Conservation (phyloP, 805 yeast genomes). For the Tetrapisispora pingtungensis region DNA sequence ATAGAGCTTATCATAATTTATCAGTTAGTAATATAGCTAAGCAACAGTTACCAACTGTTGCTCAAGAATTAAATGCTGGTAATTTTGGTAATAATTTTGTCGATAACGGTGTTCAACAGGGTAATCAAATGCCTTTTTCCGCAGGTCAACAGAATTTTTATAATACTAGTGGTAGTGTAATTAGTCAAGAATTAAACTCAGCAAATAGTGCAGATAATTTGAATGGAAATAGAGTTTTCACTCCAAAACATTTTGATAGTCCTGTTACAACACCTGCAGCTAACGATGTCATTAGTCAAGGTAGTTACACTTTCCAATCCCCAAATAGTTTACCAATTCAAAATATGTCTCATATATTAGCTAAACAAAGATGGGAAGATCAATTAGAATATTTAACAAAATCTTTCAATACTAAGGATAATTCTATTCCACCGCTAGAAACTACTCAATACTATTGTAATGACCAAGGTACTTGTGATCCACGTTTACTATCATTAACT, state of each 20-base stretch:
- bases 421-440: constrained; percentile 67
- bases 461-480: constrained; percentile 79
- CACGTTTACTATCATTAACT: constrained; percentile 64
- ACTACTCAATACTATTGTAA: constrained; percentile 55
- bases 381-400: constrained; percentile 31
- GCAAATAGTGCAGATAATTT: not conserved
- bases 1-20: constrained; percentile 24
- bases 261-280: constrained; percentile 4
- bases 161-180: not conserved
- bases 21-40: constrained; percentile 1
- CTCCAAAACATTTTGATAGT: constrained; percentile 10
- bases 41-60: constrained; percentile 1
- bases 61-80: not conserved
- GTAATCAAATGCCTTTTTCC: not conserved
- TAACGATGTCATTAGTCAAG: constrained; percentile 1
- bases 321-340: constrained; percentile 5
- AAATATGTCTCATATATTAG: constrained; percentile 22
- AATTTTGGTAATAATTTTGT: not conserved
- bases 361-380: constrained; percentile 29
- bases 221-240: constrained; percentile 4
- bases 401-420: constrained; percentile 61
- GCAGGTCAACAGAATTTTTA: not conserved
- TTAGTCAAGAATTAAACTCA: not conserved
- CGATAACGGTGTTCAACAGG: not conserved
- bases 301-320: constrained; percentile 3